Base-by-base conservation (phyloP, 2,329 filamentous ascomycete genomes). In the Colletotrichum cuscutae region DNA sequence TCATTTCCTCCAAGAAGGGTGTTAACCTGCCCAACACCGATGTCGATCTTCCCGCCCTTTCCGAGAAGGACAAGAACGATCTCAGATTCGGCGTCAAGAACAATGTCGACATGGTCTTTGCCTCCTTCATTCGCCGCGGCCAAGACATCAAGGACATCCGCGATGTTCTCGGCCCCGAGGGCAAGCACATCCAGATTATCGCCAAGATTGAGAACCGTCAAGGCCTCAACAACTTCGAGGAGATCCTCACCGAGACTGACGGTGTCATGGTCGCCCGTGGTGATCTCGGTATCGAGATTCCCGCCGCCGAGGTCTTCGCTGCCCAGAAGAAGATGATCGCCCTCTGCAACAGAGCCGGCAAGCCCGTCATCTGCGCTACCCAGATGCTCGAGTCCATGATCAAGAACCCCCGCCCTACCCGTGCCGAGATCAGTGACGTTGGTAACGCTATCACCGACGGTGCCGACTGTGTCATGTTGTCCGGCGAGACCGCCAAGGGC, bases 301-400 rank as follows among this genome's bases (percentile, higher is more conserved):
- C 97, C 62, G 96, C 97, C 74, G 95, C 96, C 76, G 97, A 99
- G 89, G 97, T 99, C 77, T 99, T 99, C 86, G 95, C 97, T 78
- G 97, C 97, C 70, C 97, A 99, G 90, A 99, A 99, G 93, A 99
- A 99, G 94, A 95, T 99, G 91, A 99, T 99, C 85, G 95, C 97
- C 86, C 98, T 98, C 92, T 99, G 97, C 92, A 99, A 99, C 89
- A 92, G 98, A 82, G 95, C 95, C 78, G 97, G 97, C 86, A 99
- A 99, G 91, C 97, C 97, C 78, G 95, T 96, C 84, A 98, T 99
- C 84, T 98, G 96, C 86, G 97, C 97, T 73, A 99, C 97, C 53
- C 97, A 99, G 89, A 99, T 99, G 97, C 91, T 99, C 78, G 97
- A 99, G 91, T 98, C 95, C 76, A 99, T 99, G 97, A 99, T 98